These are phyloP conservation scores for Helicostylum pulchrum DNA, from an alignment of 192 early-diverging fungal genomes.

Conservation along the genomic window DNA sequence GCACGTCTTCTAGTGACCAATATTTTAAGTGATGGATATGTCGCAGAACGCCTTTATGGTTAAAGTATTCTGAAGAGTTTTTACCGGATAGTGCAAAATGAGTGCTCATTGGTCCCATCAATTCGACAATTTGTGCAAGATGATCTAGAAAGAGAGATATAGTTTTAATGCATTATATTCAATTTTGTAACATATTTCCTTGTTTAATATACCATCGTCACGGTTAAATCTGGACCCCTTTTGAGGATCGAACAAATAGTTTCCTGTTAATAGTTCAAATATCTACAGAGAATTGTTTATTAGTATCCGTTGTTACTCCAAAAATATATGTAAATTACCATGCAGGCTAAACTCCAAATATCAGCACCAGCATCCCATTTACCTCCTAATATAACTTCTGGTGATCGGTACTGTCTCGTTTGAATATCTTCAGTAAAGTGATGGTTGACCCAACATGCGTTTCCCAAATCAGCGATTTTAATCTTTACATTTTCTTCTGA, in stretches of 20 bases:
- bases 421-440: conserved; percentile 97
- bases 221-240: conserved; percentile 78
- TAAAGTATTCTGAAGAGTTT: conserved; percentile 85
- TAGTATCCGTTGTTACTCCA: neutral
- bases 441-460: conserved; percentile 93
- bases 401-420: conserved; percentile 94
- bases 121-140: conserved; percentile 94
- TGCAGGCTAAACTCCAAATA: conserved; percentile 92
- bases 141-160: conserved; percentile 79
- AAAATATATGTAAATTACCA: conserved; percentile 43
- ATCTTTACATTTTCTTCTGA: conserved; percentile 51
- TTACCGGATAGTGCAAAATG: conserved; percentile 78
- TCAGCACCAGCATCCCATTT: conserved; percentile 85
- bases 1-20: conserved; percentile 79
- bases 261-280: conserved; percentile 91
- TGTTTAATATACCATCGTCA: conserved; percentile 72
- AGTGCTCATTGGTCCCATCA: conserved; percentile 82
- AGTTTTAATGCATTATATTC: neutral
- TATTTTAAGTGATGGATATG: conserved; percentile 84
- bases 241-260: conserved; percentile 95
- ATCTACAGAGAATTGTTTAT: conserved; percentile 32
- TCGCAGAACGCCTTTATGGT: conserved; percentile 81
- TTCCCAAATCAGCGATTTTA: conserved; percentile 96
- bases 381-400: conserved; percentile 91
- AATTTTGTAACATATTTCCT: neutral